Conservation (phyloP, 768 basidiomycete genomes). For the Sporobolomyces phaffii region DNA sequence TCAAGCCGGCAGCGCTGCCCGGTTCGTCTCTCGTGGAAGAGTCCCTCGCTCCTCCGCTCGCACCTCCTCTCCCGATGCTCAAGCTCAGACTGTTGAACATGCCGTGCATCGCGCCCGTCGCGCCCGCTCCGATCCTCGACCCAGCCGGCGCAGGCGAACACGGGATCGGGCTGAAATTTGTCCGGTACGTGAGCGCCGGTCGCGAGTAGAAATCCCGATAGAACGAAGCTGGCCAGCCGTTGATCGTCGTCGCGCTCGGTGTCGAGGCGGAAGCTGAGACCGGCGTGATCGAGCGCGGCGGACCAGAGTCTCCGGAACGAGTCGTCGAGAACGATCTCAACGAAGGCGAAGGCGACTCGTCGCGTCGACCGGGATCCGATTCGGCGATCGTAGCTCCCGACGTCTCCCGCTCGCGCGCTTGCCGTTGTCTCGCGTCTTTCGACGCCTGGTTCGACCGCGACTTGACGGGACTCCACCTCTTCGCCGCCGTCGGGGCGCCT, state of each 20-base stretch:
- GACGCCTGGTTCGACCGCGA: background rate
- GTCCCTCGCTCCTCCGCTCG: conserved; percentile 52
- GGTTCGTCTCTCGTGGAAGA: too few relatives aligned
- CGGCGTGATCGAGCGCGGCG: conserved; percentile 26
- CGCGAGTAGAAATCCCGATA: conserved; percentile 82
- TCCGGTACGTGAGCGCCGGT: conserved; percentile 88
- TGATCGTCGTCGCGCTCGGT: conserved; percentile 18
- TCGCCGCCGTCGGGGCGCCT: background rate
- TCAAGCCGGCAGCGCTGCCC: conserved; percentile 55
- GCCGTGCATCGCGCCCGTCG: conserved; percentile 48
- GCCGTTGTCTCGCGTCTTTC: background rate
- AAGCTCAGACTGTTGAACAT: conserved; percentile 30
- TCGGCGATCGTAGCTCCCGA: background rate
- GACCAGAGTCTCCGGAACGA: too few relatives aligned
- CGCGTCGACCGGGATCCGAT: too few relatives aligned
- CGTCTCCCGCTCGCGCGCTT: conserved; percentile 21
- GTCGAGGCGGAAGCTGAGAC: conserved; percentile 29
- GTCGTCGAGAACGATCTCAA: conserved; percentile 52
- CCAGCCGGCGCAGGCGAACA: conserved; percentile 41
- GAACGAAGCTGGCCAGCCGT: conserved; percentile 69
- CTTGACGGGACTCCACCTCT: conserved; percentile 27
- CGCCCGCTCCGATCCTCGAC: conserved; percentile 39
- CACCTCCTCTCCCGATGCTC: conserved; percentile 47
- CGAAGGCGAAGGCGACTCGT: conserved; percentile 47
- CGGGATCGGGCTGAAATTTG: conserved; percentile 73